A percentile compares a stretch with the other conserved stretches of the same genome.
phyloP scores from a whole-genome alignment of 2,329 filamentous ascomycete genomes.

The Penicillium thymicola region DNA sequence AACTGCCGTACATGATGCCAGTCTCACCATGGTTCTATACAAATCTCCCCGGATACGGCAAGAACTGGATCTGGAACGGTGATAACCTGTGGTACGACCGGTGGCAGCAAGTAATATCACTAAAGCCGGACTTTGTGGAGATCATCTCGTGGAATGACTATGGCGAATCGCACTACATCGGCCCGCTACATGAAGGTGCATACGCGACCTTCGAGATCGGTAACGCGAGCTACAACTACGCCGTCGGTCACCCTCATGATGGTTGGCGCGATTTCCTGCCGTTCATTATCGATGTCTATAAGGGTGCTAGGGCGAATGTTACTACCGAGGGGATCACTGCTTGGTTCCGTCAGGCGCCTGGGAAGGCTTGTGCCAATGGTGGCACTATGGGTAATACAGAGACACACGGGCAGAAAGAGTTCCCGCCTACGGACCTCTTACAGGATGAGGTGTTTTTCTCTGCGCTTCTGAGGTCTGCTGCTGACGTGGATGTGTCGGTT shows the following conservation, averaged over 20 bases:
- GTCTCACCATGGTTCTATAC: slow-evolving; percentile 59
- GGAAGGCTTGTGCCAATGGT: slow-evolving; percentile 1
- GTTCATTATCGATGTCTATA: slow-evolving; percentile 1
- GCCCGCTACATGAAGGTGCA: slow-evolving; percentile 4
- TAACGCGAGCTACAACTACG: slow-evolving; percentile 7
- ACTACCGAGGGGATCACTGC: slow-evolving; percentile 1
- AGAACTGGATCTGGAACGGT: slow-evolving; percentile 64
- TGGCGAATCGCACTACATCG: slow-evolving; percentile 48
- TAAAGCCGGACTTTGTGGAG: slow-evolving; percentile 4
- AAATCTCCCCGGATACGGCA: slow-evolving; percentile 54
- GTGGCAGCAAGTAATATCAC: slow-evolving; percentile 49
- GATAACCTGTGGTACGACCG: slow-evolving; percentile 60
- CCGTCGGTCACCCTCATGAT: slow-evolving; percentile 2
- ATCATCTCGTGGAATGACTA: slow-evolving; percentile 43
- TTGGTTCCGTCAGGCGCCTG: slow-evolving; percentile 3
- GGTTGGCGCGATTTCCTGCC: slow-evolving; percentile 7
- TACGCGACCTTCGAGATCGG: slow-evolving; percentile 9
- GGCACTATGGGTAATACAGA: slow-evolving; percentile 5
- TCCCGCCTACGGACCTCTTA: background rate
- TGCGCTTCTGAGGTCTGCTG: background rate
- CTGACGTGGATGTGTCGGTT: background rate
- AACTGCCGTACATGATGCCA: slow-evolving; percentile 49
- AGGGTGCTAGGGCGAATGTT: background rate
- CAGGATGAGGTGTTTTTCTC: slow-evolving; percentile 5
- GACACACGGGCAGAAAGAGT: background rate